Evolutionary conservation across 768 basidiomycete genomes (phyloP), one percentile per base, ranked within the genome.

Genomic region (Clavaria fumosa): DNA sequence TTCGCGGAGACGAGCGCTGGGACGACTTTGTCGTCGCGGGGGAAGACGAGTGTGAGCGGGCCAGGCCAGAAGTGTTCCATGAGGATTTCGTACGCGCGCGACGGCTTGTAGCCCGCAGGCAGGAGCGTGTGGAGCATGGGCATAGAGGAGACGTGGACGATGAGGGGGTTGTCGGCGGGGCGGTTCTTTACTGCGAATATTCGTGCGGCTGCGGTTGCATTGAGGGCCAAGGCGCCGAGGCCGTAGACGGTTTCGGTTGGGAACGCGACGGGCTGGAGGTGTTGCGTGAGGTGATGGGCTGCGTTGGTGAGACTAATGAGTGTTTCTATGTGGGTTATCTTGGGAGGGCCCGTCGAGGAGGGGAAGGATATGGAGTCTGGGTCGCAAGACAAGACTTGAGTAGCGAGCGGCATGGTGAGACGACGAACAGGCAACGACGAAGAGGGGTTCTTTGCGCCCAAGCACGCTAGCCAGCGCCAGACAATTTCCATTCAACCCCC

Each of bases 171-270:
- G 57, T 99, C 95, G 3, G 81, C 61, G 5, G 95, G 95, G 37
- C 95, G 70, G 26, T 89, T 85, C 51, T 99, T 99, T 35, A 80
- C 80, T 12, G 69, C 55, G 57, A 89, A 99, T 48, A 99, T 90
- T 47, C 67, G 68, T 2, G 66, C 51, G 4, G 74, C 70, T 2
- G 91, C 88, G 11, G 57, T 45, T 5, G 68, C 45, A 47, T 74
- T 61, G 31, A 88, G 59, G 0, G 93, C 89, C 15, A 77, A 59
- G 0, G 89, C 95, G 20, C 84, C 95, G n/a, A 99, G 74, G 1
- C 95, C 95, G 56, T 97, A 99, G 7, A 99, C 95, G 0, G 95
- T 97, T 58, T 99, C 95, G 21, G 95, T 96, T 0, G 95, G 93
- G 52, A 99, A 84, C 0, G 79, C 91, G 39, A 97, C 80, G 15